Percentiles rank a stretch among this genome's conserved stretches.
phyloP scores from a whole-genome alignment of 2,329 filamentous ascomycete species.

The Neofusicoccum umdonicola region DNA sequence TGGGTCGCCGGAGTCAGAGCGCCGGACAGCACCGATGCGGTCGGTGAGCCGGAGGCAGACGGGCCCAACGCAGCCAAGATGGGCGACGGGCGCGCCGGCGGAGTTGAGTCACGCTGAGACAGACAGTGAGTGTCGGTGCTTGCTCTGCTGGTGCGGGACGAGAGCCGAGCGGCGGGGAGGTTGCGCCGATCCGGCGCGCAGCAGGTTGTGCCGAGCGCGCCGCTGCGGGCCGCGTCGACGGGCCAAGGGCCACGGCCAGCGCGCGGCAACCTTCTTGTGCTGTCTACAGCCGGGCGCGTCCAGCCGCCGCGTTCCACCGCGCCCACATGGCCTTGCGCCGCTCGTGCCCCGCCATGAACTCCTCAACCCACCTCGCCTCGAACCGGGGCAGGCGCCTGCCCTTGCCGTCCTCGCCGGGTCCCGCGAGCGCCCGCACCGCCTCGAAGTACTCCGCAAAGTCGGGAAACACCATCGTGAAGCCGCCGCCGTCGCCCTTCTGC shows the following conservation, averaged over 20 bases:
- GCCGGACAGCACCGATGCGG: neutral
- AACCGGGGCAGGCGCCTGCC: conserved; percentile 48
- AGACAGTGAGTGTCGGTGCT: neutral
- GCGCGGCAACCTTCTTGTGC: too few species aligned
- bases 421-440: conserved; percentile 50
- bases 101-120: neutral
- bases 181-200: neutral
- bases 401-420: conserved; percentile 39
- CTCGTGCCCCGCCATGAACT: conserved; percentile 56
- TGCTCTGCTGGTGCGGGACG: neutral
- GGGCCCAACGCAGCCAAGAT: neutral
- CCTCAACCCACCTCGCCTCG: conserved; percentile 46
- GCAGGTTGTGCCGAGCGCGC: too few species aligned
- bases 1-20: neutral
- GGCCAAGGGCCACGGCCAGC: too few species aligned
- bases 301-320: conserved; percentile 46
- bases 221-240: too few species aligned
- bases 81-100: neutral
- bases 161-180: neutral
- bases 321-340: conserved; percentile 59
- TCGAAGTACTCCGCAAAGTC: conserved; percentile 67
- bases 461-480: conserved; percentile 58
- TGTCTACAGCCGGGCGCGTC: neutral
- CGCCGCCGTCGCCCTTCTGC: conserved; percentile 54
- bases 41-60: neutral